Base-by-base conservation (phyloP, 2,329 filamentous ascomycete species). In the Coniochaeta sp. region DNA sequence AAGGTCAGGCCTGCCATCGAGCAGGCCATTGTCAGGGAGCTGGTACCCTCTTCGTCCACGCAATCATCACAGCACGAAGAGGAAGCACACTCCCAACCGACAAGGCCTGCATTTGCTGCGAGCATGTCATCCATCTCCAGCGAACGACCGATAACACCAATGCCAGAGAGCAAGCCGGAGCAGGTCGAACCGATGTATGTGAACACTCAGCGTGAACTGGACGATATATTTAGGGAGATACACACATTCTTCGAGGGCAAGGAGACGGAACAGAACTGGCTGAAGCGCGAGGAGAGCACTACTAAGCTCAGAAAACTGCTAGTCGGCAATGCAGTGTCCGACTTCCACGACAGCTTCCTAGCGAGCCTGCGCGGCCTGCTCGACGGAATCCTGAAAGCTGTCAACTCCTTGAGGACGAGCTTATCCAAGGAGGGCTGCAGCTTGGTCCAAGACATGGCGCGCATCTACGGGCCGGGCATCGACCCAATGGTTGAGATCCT, bases 241-340 rank as follows among this genome's bases (percentile, higher is more conserved):
- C 79, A 87, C 34, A 81, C 81, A 58, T 82, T 83, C 71, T 97
- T 97, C 63, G 92, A 97, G 65, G 93, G 93, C 58, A 91, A 82
- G 70, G 93, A 98, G 75, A 86, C 89, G 0, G 93, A 98, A 70
- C 86, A 90, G 62, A 98, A 98, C 70, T 98, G 93, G 93, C 72
- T 90, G 67, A 87, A 89, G 66, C 84, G 93, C 71, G 93, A 98
- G 72, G 89, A 93, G 76, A 88, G 85, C 69, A 82, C 92, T 40
- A 82, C 82, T 8, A 93, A 89, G 65, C 75, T 98, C 56, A 86
- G 93, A 58, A 84, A 86, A 64, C 81, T 97, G 28, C 85, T 91
- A 57, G 90, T 89, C 62, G 93, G 93, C 60, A 98, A 98, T 71
- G 89, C 88, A 5, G 85, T 89, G 0, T 81, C 83, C 28, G 91